Evolutionary conservation across 1,139 yeast genomes (phyloP).

Genomic region (Saccharomycopsis phalli): DNA sequence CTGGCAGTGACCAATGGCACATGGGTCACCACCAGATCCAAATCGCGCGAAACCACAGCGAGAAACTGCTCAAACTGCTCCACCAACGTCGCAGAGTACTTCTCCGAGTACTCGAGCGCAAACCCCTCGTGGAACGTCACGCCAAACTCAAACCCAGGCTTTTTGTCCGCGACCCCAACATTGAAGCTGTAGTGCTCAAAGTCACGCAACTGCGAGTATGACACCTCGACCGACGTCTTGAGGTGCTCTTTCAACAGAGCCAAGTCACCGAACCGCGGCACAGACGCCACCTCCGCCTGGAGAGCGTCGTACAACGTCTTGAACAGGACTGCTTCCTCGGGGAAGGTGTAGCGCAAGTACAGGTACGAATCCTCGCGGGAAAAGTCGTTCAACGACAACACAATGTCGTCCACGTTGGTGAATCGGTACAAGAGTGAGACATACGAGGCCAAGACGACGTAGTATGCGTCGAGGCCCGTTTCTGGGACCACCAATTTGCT

Average conservation of each 20-base stretch:
- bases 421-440: slow-evolving; percentile 18
- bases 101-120: slow-evolving; percentile 46
- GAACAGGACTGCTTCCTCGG: slow-evolving; percentile 14
- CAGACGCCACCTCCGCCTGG: neutral
- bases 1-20: slow-evolving; percentile 58
- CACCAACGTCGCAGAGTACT: slow-evolving; percentile 57
- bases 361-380: slow-evolving; percentile 1
- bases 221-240: slow-evolving; percentile 11
- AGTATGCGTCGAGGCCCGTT: neutral
- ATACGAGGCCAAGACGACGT: slow-evolving; percentile 15
- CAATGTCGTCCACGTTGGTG: slow-evolving; percentile 19
- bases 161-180: neutral
- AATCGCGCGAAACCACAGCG: slow-evolving; percentile 28
- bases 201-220: slow-evolving; percentile 17
- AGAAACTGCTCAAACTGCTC: slow-evolving; percentile 64
- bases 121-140: slow-evolving; percentile 7
- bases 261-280: slow-evolving; percentile 1
- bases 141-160: slow-evolving; percentile 11
- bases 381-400: slow-evolving; percentile 13
- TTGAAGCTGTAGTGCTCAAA: slow-evolving; percentile 18
- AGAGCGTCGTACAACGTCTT: slow-evolving; percentile 6
- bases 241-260: slow-evolving; percentile 8
- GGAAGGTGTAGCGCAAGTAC: slow-evolving; percentile 17
- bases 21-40: slow-evolving; percentile 44
- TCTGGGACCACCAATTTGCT: neutral